Evolutionary conservation across 2,329 filamentous ascomycete species (phyloP).

Genomic region (Exserohilum turcica): DNA sequence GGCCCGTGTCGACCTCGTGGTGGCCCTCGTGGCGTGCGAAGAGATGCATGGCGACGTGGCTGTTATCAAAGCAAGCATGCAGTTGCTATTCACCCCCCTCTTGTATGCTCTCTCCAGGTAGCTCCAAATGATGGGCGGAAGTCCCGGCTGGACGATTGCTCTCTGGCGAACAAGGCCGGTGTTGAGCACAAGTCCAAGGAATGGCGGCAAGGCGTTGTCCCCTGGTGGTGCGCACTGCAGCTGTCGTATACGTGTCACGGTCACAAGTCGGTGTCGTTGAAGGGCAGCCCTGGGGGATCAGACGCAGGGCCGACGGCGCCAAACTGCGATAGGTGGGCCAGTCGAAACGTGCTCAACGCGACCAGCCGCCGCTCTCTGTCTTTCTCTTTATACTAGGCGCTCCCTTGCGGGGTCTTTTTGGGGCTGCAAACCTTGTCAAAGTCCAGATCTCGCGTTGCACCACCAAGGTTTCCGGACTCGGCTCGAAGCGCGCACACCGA

Average conservation of each 20-base stretch:
- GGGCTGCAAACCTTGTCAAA: no score
- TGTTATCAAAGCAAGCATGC: neutral
- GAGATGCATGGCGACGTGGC: conserved; percentile 19
- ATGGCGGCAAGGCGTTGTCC: neutral
- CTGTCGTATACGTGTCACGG: conserved; percentile 14
- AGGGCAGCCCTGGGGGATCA: conserved; percentile 12
- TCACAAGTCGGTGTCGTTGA: conserved; percentile 17
- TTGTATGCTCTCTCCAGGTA: neutral
- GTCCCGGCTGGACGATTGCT: neutral
- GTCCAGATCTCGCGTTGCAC: neutral
- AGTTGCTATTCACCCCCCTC: no score
- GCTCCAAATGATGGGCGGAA: neutral
- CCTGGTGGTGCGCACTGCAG: neutral
- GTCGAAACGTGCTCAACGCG: conserved; percentile 23
- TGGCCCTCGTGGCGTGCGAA: conserved; percentile 31
- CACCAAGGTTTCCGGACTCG: conserved; percentile 2
- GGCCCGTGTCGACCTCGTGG: conserved; percentile 30
- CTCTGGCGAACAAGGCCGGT: neutral
- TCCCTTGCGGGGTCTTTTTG: no score
- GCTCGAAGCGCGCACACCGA: conserved; percentile 18
- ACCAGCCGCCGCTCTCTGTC: neutral
- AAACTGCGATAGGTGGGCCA: neutral
- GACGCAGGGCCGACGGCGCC: conserved; percentile 11
- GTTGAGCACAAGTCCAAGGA: neutral
- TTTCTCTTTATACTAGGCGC: no score